Base-by-base conservation (phyloP, 129 eudicot genomes). In the Flaveria trinervia region DNA sequence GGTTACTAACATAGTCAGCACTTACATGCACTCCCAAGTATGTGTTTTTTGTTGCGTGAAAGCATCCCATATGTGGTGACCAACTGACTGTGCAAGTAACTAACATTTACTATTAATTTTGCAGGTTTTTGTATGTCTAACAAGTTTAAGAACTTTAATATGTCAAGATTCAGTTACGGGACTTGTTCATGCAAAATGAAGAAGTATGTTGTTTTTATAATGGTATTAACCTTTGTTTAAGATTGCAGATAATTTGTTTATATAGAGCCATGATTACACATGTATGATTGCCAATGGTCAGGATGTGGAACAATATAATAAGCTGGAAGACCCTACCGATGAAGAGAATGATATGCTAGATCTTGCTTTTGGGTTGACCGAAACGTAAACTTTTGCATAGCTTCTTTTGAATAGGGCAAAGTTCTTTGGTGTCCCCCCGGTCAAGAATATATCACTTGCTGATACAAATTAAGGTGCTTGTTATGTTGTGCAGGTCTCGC, bases 321-420 rank as follows among this genome's bases (percentile, higher is more conserved):
- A 66, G 15, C 71, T 66, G 49, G 71, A 66, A 66, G 71, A 66
- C 28, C 71, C 71, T 36, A 39, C 71, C 8, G 71, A 66, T 13
- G 71, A 66, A 18, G 71, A 66, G 50, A 66, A 66, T 66, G 71
- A 66, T 41, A 66, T 66, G 71, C 50, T 66, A 66, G 71, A 66
- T 41, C 71, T 66, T 66, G 71, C 71, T 66, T 66, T 66, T 39
- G 71, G 71, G 23, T 49, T 66, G 26, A 66, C 51, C 17, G 71
- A 66, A n/a, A 66, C 71, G 51, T 66, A 62, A 62, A 30, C 5
- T 30, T 62, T 7, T 62, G 28, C 68, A 62, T 62, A 44, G 15
- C 14, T 30, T 62, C 5, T 62, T 26, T 60, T 52, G 1, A 9
- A 36, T 36, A 36, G 6, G 41, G 41, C 41, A 36, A 4, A 5